phyloP scores from a whole-genome alignment of 306 rosid genomes.

The Acmispon strigosus region DNA sequence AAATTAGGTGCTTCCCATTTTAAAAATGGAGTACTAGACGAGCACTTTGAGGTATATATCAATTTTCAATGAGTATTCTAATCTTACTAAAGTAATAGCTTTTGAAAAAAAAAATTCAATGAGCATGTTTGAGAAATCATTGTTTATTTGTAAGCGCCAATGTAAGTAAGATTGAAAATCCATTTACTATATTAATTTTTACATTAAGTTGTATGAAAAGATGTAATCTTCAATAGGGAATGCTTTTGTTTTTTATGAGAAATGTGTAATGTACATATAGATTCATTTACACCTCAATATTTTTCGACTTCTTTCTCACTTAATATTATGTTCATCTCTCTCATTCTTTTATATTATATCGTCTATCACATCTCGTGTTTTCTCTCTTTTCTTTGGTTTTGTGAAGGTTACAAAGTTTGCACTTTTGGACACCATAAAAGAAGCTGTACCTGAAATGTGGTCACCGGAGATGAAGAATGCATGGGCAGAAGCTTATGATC shows the following conservation, averaged over 20 bases:
- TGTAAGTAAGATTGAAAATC: neutral
- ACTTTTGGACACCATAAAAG: conserved; percentile 64
- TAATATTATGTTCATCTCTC: no score
- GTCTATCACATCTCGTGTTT: no score
- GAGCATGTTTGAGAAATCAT: neutral
- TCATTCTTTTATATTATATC: no score
- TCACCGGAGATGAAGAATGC: conserved; percentile 65
- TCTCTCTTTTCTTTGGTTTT: neutral
- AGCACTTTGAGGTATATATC: conserved; percentile 60
- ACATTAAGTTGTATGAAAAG: no score
- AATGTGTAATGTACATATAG: no score
- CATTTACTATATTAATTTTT: neutral
- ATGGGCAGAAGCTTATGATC: conserved; percentile 84
- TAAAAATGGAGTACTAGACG: conserved; percentile 53
- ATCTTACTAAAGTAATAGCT: no score
- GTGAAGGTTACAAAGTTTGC: conserved; percentile 61
- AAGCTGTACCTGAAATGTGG: conserved; percentile 78
- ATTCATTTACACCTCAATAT: no score
- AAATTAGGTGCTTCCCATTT: conserved; percentile 53
- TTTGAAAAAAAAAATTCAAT: no score
- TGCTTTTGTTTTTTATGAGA: no score
- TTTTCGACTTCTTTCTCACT: no score
- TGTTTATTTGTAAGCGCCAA: neutral
- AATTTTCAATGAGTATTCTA: neutral
- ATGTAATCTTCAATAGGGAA: no score